Evolutionary conservation across 148 eudicot genomes (phyloP).

Genomic region (Camellia japonica): DNA sequence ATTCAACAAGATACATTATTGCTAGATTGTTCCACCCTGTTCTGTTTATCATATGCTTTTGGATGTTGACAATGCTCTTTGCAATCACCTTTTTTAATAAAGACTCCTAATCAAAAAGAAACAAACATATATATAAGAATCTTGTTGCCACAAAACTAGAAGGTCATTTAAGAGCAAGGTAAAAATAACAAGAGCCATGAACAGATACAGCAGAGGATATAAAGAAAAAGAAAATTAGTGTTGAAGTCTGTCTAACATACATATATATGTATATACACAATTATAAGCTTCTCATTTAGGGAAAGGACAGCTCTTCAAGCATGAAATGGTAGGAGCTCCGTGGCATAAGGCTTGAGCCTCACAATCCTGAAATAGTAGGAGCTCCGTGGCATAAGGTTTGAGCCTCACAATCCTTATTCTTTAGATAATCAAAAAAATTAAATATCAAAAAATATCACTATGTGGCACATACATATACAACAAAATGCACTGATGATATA

Average conservation of each 20-base stretch:
- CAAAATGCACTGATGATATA: background rate
- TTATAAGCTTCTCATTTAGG: no score
- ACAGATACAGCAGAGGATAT: no score
- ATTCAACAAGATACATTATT: slow-evolving; percentile 33
- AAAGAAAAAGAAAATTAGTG: background rate
- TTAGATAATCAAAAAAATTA: background rate
- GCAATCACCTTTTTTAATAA: slow-evolving; percentile 37
- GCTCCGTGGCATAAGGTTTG: background rate
- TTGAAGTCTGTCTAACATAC: background rate
- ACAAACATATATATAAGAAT: background rate
- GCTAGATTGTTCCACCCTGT: slow-evolving; percentile 27
- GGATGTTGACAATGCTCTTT: slow-evolving; percentile 26
- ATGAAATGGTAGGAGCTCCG: background rate
- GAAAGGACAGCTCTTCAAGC: background rate
- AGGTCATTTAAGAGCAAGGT: background rate
- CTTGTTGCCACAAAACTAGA: background rate
- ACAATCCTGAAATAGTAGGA: background rate
- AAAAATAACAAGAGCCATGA: background rate
- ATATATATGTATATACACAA: background rate
- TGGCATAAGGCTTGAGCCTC: slow-evolving; percentile 7
- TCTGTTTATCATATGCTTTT: slow-evolving; percentile 30
- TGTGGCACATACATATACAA: background rate
- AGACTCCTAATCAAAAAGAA: slow-evolving; percentile 45
- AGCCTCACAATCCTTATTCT: background rate
- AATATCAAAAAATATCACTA: no score